Evolutionary conservation across 2,329 filamentous ascomycete species (phyloP), one percentile per base, ranked within the genome.

Genomic region (Aspergillus caelatus): DNA sequence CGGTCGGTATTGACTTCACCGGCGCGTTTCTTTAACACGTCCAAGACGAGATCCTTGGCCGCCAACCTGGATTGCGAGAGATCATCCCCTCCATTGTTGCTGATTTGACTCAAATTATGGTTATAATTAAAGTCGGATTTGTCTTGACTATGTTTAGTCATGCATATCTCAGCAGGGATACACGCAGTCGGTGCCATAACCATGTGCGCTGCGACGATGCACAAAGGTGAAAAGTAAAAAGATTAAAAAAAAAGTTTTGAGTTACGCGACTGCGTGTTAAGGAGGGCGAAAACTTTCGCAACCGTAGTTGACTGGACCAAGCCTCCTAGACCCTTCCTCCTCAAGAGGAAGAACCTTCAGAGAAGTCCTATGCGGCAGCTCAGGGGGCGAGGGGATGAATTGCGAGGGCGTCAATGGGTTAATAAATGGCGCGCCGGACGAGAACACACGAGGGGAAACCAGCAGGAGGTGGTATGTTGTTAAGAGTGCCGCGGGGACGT

Each of bases 341-440:
- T 84, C 85, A 85, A 95, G 94, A 97, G 94, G 94, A 98, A 98
- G 94, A 96, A 94, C 91, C 91, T 89, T 87, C 88, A 88, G 90
- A 90, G 88, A 88, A 89, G 91, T 96, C 92, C 93, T 98, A 99
- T 99, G 94, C 95, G 95, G 95, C 95, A 98, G 94, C 92, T 96
- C 91, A 87, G 82, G 81, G 83, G 82, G 82, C 86, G 81, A 80
- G 86, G 82, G 78, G 83, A 86, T 80, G 85, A 86, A 71, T 77
- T 78, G 70, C 67, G 71, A 71, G 70, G 74, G 71, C 69, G 76
- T 75, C 70, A 76, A 70, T 61, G 70, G 68, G 71, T 62, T 61
- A 70, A 75, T 71, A 77, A 76, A 74, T 74, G 78, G 71, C 78
- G 77, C 70, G 78, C 72, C 68, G 66, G 73, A 70, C 70, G 75